These are phyloP conservation scores for Cryphonectria naterciae DNA, from an alignment of 2,329 filamentous ascomycete species.

Conservation along the genomic window DNA sequence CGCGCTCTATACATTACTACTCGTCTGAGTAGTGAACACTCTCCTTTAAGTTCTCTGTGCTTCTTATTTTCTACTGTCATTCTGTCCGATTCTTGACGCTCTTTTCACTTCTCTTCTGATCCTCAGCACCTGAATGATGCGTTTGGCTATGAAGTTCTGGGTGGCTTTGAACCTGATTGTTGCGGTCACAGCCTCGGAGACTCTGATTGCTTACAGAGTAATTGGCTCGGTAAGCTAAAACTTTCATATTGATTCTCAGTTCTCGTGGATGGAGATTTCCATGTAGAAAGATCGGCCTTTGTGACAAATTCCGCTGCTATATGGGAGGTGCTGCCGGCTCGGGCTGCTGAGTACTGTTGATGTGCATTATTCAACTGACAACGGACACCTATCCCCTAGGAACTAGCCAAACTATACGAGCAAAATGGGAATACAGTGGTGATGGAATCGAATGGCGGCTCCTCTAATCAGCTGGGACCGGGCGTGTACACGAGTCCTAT, in stretches of 20 bases:
- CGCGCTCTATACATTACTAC: too few relatives aligned
- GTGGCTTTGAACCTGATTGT: neutral
- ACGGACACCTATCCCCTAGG: neutral
- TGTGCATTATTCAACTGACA: neutral
- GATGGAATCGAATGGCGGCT: neutral
- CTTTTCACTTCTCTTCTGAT: neutral
- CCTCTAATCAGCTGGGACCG: constrained; percentile 11
- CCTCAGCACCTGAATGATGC: neutral
- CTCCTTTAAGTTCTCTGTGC: too few relatives aligned
- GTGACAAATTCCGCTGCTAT: too few relatives aligned
- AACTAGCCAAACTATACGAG: neutral
- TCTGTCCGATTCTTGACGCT: too few relatives aligned
- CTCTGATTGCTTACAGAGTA: neutral
- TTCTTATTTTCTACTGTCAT: too few relatives aligned
- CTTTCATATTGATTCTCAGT: neutral
- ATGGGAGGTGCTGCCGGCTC: too few relatives aligned
- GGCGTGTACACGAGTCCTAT: constrained; percentile 14
- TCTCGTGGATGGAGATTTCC: too few relatives aligned
- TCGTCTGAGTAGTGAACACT: too few relatives aligned
- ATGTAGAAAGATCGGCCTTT: too few relatives aligned
- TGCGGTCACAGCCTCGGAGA: neutral
- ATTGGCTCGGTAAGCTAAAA: neutral
- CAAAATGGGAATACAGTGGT: constrained; percentile 3
- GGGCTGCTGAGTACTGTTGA: neutral
- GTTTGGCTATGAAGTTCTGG: neutral